Evolutionary conservation across 495 filamentous ascomycete species (phyloP).

Genomic region (Jackrogersella minutella): DNA sequence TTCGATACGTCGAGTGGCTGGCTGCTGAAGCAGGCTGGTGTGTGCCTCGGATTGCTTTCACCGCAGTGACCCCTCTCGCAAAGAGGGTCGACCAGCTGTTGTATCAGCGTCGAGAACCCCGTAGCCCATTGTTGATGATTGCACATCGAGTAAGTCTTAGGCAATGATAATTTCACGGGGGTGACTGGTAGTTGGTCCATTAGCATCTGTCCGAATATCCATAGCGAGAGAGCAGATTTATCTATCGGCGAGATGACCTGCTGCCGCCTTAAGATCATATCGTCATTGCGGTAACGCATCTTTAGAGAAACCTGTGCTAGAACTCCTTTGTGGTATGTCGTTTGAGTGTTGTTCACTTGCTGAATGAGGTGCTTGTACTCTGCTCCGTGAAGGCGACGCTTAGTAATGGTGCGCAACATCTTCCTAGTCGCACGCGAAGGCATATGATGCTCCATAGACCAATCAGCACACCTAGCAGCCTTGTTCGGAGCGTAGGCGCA

Average conservation of each 20-base stretch:
- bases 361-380: slow-evolving; percentile 30
- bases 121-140: slow-evolving; percentile 21
- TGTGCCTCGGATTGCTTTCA: not conserved
- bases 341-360: slow-evolving; percentile 34
- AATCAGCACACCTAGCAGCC: slow-evolving; percentile 24
- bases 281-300: slow-evolving; percentile 27
- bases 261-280: slow-evolving; percentile 23
- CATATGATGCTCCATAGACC: slow-evolving; percentile 38
- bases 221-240: slow-evolving; percentile 24
- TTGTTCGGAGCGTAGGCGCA: slow-evolving; percentile 22
- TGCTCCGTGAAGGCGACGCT: slow-evolving; percentile 29
- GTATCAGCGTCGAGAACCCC: slow-evolving; percentile 2
- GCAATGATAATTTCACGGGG: not conserved
- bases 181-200: not conserved
- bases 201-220: slow-evolving; percentile 28
- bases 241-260: slow-evolving; percentile 33
- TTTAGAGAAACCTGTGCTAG: slow-evolving; percentile 24
- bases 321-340: slow-evolving; percentile 27
- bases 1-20: slow-evolving; percentile 24
- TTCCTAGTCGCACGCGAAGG: slow-evolving; percentile 36
- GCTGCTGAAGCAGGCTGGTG: slow-evolving; percentile 18
- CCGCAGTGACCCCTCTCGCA: slow-evolving; percentile 4
- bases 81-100: slow-evolving; percentile 6
- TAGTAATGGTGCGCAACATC: slow-evolving; percentile 33
- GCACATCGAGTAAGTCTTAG: slow-evolving; percentile 18